Percentiles rank a stretch among this genome's conserved stretches.
Evolutionary conservation across 345 rosid species (phyloP).

Genomic region (Eucalyptus victrix): DNA sequence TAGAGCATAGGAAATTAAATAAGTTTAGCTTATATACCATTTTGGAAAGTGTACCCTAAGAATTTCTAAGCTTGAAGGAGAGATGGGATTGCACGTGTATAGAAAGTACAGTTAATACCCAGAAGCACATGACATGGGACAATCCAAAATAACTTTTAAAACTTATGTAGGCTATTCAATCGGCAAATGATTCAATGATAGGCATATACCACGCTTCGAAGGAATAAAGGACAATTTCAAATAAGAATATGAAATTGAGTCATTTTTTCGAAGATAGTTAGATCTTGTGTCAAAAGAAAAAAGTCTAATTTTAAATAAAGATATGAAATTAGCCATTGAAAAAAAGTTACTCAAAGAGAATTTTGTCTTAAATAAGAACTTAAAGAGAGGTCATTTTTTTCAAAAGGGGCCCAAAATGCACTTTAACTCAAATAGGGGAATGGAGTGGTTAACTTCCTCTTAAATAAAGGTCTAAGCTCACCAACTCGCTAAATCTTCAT

Average conservation of each 20-base stretch:
- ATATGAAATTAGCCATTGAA: neutral
- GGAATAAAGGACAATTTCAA: neutral
- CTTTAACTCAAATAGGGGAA: neutral
- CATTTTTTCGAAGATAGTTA: fast-evolving
- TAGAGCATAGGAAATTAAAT: neutral
- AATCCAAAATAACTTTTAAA: neutral
- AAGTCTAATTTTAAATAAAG: neutral
- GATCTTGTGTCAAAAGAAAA: neutral
- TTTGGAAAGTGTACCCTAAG: neutral
- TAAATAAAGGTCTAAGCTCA: neutral
- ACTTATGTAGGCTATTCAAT: neutral
- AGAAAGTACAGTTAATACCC: neutral
- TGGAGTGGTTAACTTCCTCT: neutral
- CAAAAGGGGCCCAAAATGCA: neutral
- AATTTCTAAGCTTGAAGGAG: neutral
- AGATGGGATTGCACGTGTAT: neutral
- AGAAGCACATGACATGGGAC: neutral
- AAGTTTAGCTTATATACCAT: neutral
- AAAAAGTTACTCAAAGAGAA: neutral
- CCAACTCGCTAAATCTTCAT: neutral
- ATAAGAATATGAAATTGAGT: neutral
- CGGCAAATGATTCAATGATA: neutral
- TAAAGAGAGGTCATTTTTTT: neutral
- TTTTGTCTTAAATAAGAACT: neutral
- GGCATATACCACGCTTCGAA: neutral